Evolutionary conservation across 768 basidiomycete species (phyloP), one percentile per base, ranked within the genome.

Genomic region (Floccularia luteovirens): DNA sequence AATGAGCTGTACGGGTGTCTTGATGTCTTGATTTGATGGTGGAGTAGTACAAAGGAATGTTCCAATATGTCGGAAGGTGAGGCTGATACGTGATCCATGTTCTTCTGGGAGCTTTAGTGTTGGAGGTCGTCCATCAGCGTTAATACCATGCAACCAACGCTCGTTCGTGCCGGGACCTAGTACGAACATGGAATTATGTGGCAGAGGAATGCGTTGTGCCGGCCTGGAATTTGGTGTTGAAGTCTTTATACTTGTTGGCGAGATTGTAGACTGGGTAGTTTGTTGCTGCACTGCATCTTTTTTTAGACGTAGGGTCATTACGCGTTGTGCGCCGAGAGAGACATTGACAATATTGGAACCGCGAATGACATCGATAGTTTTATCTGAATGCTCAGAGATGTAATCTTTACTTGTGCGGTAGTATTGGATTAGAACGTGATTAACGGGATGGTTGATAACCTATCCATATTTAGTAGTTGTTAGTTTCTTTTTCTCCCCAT

Each of bases 331-430:
- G 4, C 87, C 87, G 11, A 90, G 64, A 50, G 82, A 85, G 45
- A 90, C 80, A 43, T 90, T 90, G 44, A 86, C 83, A 46, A 90
- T 82, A 39, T 67, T 77, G 5, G 85, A 83, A 23, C 77, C 80
- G 11, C 69, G 74, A 3, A 81, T 75, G 47, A 90, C 74, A 55
- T 90, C 88, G 48, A 90, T 73, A 4, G 87, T 90, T 61, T 90
- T 90, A 58, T 90, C 87, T 0, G 83, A 84, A 56, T 90, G 87
- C 49, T 89, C 86, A 0, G 86, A 88, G 46, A 90, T 90, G 58
- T 81, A 84, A 58, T 90, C 88, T 21, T 73, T 75, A 4, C 87
- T 88, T 10, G 69, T 71, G 42, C 87, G 83, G 54, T 90, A 90
- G 53, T 76, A 70, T 51, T 90, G 88, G 36, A 90, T 86, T 22